Evolutionary conservation across 371 early-diverging fungal species (phyloP), one percentile per base, ranked within the genome.

Genomic region (Apophysomyces variabilis): DNA sequence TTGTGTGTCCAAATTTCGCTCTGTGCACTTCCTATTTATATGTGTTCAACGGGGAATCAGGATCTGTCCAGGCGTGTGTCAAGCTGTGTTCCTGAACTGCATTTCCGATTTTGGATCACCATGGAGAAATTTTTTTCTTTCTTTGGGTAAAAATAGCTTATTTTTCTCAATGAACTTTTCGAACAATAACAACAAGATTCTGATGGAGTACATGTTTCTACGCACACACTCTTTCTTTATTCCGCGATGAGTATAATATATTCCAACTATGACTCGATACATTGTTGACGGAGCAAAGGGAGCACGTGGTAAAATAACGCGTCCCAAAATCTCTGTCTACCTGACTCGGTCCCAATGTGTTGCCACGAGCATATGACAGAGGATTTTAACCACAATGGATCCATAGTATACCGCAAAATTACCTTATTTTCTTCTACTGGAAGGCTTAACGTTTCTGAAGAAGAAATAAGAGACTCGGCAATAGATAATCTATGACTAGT

Each of bases 311-410:
- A 50, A 50, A 50, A 50, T 50, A 18, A 50, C 21, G 54, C 54
- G 54, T 50, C 54, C 21, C 32, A 50, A n/a, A 50, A 21, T 9
- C 21, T 50, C n/a, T 21, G 5, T 21, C 16, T 9, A 32, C 21
- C 21, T 21, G 54, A 21, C 54, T 26, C 21, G 54, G 54, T 21
- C 21, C 54, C 54, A 50, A 50, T 16, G 21, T 50, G 21, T 50
- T 50, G 54, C 54, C 54, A 50, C 21, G 54, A 50, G 54, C 54
- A 50, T 50, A 50, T 50, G 54, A 50, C 54, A 50, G 21, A 18
- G 9, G 32, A 3, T 26, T 26, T 26, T 26, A 26, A 26, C 32
- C 32, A 26, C 32, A 26, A 26, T 26, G 32, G 32, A 26, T 26
- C 32, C 32, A 26, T 26, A 26, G 32, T 26, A 26, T 26, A 26